Evolutionary conservation across 2,329 filamentous ascomycete species (phyloP).

Genomic region (Cordyceps fumosorosea): DNA sequence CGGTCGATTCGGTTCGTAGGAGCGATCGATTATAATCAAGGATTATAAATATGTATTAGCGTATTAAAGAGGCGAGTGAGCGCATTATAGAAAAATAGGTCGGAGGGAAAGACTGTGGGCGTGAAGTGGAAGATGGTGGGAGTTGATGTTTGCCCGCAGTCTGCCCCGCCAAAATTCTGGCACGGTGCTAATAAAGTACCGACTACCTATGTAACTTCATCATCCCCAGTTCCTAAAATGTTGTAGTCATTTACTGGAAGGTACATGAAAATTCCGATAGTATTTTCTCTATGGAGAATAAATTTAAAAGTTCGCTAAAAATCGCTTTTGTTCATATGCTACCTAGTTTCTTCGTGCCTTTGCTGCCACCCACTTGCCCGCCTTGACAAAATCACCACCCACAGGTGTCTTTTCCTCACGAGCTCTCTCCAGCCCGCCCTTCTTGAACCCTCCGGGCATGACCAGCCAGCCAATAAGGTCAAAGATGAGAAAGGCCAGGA

Average conservation of each 20-base stretch:
- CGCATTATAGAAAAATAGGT: background rate
- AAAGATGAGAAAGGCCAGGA: slow-evolving; percentile 40
- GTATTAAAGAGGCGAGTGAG: background rate
- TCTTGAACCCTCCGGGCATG: slow-evolving; percentile 33
- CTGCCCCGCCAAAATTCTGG: background rate
- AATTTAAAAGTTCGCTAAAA: background rate
- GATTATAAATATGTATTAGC: background rate
- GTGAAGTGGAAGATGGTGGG: background rate
- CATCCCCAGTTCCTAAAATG: no score
- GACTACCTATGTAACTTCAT: background rate
- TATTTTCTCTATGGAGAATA: background rate
- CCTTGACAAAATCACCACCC: slow-evolving; percentile 25
- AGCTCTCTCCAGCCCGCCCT: slow-evolving; percentile 35
- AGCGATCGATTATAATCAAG: no score
- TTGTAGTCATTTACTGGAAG: background rate
- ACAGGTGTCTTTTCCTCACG: slow-evolving; percentile 29
- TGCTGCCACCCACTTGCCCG: slow-evolving; percentile 15
- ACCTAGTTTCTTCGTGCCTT: slow-evolving; percentile 12
- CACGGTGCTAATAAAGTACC: background rate
- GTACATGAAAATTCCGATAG: background rate
- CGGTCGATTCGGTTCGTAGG: background rate
- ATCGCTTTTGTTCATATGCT: background rate
- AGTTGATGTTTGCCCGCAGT: background rate
- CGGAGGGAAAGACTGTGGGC: no score
- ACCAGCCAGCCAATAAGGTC: slow-evolving; percentile 40